Base-by-base conservation (phyloP, 2,329 filamentous ascomycete genomes). In the Rhynchosporium graminicola region DNA sequence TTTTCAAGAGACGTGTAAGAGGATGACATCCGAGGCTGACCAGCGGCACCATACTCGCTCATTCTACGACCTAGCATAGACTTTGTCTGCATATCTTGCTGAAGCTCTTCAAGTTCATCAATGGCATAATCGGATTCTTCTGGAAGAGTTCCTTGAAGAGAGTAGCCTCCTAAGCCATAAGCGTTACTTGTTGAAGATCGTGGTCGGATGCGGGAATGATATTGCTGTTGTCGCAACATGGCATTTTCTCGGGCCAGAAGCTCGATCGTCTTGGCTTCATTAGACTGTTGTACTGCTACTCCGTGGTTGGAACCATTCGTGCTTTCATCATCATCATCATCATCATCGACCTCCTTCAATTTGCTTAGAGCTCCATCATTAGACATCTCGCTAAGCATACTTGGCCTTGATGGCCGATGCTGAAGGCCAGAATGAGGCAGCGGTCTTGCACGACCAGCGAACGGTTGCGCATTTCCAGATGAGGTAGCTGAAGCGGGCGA, bases 401-500 rank as follows among this genome's bases (percentile, higher is more conserved):
- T 91, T 43, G 88, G 88, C 57, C 88, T 86, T 13, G 92, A 96
- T 4, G 91, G 90, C 42, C 92, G 86, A 73, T 95, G 90, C 70
- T 94, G 90, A 38, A 96, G 80, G 63, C 84, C 87, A 33, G 89
- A 83, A 65, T 88, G 86, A 28, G 83, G 82, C n/a, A 80, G 69
- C 42, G 79, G 72, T 56, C 74, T 65, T n/a, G 71, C 71, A 36
- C 73, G 68, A 38, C 72, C 69, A 28, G 63, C 52, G 45, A 71
- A 70, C 12, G 61, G 62, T 12, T 67, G 47, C n/a, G 60, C 61
- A n/a, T 62, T 59, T 7, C 63, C 67, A 59, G 66, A 70, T 31
- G 68, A 64, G 59, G 62, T 65, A 33, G 65, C 59, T 5, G 69
- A 64, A 28, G 67, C 68, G 42, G 68, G 66, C 3, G 68, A 77